Evolutionary conservation across 2,329 filamentous ascomycete species (phyloP).

Genomic region (Grosmannia penicillata): DNA sequence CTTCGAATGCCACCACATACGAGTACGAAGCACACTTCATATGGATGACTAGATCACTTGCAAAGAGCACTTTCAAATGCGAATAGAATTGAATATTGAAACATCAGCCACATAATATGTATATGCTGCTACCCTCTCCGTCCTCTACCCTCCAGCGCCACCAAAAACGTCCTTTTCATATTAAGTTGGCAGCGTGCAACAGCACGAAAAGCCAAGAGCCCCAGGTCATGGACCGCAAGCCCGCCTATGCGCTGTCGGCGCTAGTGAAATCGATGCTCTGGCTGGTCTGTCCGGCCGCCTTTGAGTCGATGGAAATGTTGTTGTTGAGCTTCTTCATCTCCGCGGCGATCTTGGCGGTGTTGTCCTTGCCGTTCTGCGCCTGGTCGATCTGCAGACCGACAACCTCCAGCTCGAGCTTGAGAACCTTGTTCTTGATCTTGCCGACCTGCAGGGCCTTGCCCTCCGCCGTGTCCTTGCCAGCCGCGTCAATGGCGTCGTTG

Average conservation of each 20-base stretch:
- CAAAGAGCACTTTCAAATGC: too few species aligned
- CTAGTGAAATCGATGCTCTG: conserved; percentile 21
- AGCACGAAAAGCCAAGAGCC: too few species aligned
- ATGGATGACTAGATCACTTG: too few species aligned
- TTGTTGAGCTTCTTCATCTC: conserved; percentile 37
- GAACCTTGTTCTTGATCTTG: conserved; percentile 47
- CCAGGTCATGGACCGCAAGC: too few species aligned
- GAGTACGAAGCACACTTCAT: too few species aligned
- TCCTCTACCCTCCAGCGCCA: too few species aligned
- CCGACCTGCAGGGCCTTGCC: conserved; percentile 32
- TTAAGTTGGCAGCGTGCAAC: too few species aligned
- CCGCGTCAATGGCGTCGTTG: conserved; percentile 35
- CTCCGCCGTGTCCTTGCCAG: conserved; percentile 23
- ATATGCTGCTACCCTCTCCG: too few species aligned
- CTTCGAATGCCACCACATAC: too few species aligned
- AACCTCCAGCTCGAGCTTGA: conserved; percentile 39
- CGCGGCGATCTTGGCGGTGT: conserved; percentile 25
- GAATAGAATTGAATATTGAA: too few species aligned
- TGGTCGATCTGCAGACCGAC: conserved; percentile 34
- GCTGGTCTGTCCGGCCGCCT: conserved; percentile 19
- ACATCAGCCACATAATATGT: too few species aligned
- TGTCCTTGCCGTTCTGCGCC: conserved; percentile 29
- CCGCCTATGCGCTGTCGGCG: background rate
- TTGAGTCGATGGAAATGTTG: conserved; percentile 28
- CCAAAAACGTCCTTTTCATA: too few species aligned